Evolutionary conservation across 179 eudicot species (phyloP).

Genomic region (Sideroxylon spinosum): DNA sequence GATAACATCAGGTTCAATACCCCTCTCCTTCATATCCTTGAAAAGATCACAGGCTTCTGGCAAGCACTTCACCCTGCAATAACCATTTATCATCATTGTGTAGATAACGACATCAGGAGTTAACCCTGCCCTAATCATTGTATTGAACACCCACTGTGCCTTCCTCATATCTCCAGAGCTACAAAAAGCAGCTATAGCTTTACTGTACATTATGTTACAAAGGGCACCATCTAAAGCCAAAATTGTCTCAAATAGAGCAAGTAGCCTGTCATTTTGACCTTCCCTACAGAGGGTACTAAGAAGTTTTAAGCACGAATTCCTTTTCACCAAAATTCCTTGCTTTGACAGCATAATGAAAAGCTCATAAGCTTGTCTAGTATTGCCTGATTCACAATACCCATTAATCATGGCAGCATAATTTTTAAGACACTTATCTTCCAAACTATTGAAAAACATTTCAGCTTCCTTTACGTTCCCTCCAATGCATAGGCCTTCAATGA

Average conservation of each 20-base stretch:
- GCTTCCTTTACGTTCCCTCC: slow-evolving; percentile 62
- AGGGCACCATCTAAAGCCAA: slow-evolving; percentile 30
- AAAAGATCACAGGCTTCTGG: slow-evolving; percentile 46
- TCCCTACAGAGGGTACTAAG: slow-evolving; percentile 44
- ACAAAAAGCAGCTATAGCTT: slow-evolving; percentile 51
- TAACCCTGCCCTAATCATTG: slow-evolving; percentile 39
- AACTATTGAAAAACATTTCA: slow-evolving; percentile 36
- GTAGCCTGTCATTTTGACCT: slow-evolving; percentile 45
- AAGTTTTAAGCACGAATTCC: slow-evolving; percentile 39
- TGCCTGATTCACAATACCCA: slow-evolving; percentile 53
- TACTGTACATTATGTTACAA: slow-evolving; percentile 37
- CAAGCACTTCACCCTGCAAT: slow-evolving; percentile 41
- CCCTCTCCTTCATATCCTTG: slow-evolving; percentile 49
- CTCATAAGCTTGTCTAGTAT: slow-evolving; percentile 31
- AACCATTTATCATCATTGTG: slow-evolving; percentile 72
- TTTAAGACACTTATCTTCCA: slow-evolving; percentile 35
- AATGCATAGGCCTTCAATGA: slow-evolving; percentile 56
- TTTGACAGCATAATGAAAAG: slow-evolving; percentile 32
- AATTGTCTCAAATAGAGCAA: slow-evolving; percentile 34
- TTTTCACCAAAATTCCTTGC: slow-evolving; percentile 34
- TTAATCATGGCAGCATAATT: slow-evolving; percentile 52
- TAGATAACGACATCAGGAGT: slow-evolving; percentile 54
- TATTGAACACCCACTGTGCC: slow-evolving; percentile 52
- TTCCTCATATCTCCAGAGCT: slow-evolving; percentile 44
- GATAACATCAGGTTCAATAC: slow-evolving; percentile 57